These are phyloP conservation scores for Pilaira anomala DNA, from an alignment of 192 early-diverging fungal genomes.

Conservation along the genomic window DNA sequence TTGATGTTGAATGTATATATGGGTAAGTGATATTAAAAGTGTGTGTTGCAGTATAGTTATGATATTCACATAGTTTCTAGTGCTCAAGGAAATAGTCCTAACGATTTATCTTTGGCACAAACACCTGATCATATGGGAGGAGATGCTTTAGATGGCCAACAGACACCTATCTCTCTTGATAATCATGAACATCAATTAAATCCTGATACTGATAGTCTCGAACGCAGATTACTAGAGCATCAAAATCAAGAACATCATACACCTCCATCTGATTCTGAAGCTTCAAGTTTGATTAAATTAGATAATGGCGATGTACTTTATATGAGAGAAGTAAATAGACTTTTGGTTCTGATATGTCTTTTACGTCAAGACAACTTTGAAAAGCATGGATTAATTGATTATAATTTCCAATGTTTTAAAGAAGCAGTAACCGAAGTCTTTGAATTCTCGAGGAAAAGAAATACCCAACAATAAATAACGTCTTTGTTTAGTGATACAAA, in stretches of 20 bases:
- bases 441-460: conserved; percentile 44
- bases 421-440: conserved; percentile 81
- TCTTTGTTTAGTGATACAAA: too few species aligned
- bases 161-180: conserved; percentile 10
- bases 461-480: conserved; percentile 17
- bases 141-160: conserved; percentile 3
- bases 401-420: conserved; percentile 80
- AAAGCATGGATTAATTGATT: conserved; percentile 81
- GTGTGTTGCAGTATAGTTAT: background rate
- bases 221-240: conserved; percentile 7
- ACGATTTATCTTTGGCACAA: conserved; percentile 6
- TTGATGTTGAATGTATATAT: conserved; percentile 81
- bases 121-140: background rate
- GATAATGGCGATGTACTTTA: conserved; percentile 81
- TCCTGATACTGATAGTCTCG: conserved; percentile 8
- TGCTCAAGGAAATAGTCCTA: conserved; percentile 11
- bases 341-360: conserved; percentile 74
- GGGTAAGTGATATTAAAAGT: conserved; percentile 34
- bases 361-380: conserved; percentile 84
- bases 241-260: conserved; percentile 7
- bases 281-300: conserved; percentile 69
- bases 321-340: conserved; percentile 68
- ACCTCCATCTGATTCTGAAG: conserved; percentile 42
- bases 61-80: background rate
- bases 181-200: background rate